Percentiles rank a stretch among this genome's conserved stretches.
These are phyloP conservation scores for Boletus hoseneyae DNA, from an alignment of 1,284 basidiomycete genomes.

Conservation along the genomic window DNA sequence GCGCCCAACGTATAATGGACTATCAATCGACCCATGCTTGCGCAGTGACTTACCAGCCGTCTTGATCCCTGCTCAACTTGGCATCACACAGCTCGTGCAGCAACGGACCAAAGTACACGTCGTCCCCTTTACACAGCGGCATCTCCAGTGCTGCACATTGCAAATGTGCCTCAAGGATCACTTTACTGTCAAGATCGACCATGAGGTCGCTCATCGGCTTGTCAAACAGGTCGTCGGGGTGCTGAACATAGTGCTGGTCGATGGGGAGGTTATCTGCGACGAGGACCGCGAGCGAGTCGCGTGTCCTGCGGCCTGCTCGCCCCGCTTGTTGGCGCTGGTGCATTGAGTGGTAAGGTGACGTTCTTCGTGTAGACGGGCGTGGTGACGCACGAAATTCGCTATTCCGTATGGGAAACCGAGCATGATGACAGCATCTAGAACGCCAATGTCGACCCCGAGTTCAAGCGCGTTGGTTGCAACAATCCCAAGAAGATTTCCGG, in stretches of 20 bases:
- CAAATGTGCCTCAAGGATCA: conserved; percentile 80
- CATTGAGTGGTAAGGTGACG: neutral
- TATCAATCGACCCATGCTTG: neutral
- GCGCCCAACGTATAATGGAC: neutral
- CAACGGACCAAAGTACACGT: conserved; percentile 67
- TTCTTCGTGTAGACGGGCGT: neutral
- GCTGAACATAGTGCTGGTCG: conserved; percentile 75
- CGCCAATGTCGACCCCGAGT: conserved; percentile 88
- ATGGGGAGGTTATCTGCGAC: conserved; percentile 72
- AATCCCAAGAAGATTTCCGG: conserved; percentile 78
- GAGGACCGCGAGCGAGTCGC: conserved; percentile 80
- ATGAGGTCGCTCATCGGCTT: conserved; percentile 60
- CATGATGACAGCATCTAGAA: conserved; percentile 86
- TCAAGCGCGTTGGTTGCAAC: conserved; percentile 92
- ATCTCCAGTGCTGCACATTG: conserved; percentile 90
- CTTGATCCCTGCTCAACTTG: conserved; percentile 56
- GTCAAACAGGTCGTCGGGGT: conserved; percentile 72
- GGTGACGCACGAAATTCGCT: conserved; percentile 64
- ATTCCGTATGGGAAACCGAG: conserved; percentile 81
- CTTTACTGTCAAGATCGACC: conserved; percentile 72
- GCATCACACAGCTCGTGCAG: conserved; percentile 56
- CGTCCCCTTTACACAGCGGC: conserved; percentile 70
- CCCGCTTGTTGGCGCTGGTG: conserved; percentile 83
- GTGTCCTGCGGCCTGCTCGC: conserved; percentile 78
- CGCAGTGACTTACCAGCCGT: conserved; percentile 57